A percentile compares a stretch with the other conserved stretches of the same genome.
phyloP scores from a whole-genome alignment of 2,329 filamentous ascomycete genomes.

The Aureobasidium leucospermi region DNA sequence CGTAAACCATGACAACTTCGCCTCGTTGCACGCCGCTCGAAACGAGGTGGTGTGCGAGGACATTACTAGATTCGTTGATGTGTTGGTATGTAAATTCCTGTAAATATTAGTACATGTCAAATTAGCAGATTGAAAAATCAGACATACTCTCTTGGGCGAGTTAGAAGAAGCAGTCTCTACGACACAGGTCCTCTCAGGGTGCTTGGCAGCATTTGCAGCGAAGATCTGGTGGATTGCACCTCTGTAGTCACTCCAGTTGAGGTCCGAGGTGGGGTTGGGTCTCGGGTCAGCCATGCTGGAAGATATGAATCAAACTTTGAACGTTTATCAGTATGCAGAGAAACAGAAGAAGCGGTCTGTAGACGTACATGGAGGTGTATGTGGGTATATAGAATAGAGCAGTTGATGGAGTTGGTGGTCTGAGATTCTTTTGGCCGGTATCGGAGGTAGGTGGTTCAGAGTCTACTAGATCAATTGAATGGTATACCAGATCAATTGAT shows the following conservation, averaged over 20 bases:
- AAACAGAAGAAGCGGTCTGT: not conserved
- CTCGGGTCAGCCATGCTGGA: slow-evolving; percentile 26
- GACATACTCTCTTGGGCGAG: slow-evolving; percentile 23
- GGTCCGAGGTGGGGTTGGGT: slow-evolving; percentile 60
- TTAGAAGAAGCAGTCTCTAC: slow-evolving; percentile 54
- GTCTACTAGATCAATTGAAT: not conserved
- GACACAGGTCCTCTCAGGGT: slow-evolving; percentile 63
- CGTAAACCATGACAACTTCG: slow-evolving; percentile 91
- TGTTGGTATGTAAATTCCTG: slow-evolving; percentile 69
- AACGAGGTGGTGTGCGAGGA: slow-evolving; percentile 70
- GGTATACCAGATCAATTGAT: not conserved
- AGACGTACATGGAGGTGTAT: not conserved
- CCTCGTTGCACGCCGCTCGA: slow-evolving; percentile 65
- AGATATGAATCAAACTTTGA: not conserved
- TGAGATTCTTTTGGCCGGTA: slow-evolving; percentile 7
- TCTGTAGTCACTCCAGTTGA: slow-evolving; percentile 59
- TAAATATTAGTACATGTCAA: not conserved
- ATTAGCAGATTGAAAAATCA: not conserved
- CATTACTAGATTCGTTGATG: slow-evolving; percentile 78
- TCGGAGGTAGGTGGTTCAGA: not conserved
- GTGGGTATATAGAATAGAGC: not conserved
- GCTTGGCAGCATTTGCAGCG: slow-evolving; percentile 54
- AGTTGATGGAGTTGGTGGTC: not conserved
- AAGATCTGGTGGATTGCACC: slow-evolving; percentile 68
- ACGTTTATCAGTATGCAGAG: not conserved